Evolutionary conservation across 768 basidiomycete genomes (phyloP), one percentile per base, ranked within the genome.

Genomic region (Leccinum rimulosum): DNA sequence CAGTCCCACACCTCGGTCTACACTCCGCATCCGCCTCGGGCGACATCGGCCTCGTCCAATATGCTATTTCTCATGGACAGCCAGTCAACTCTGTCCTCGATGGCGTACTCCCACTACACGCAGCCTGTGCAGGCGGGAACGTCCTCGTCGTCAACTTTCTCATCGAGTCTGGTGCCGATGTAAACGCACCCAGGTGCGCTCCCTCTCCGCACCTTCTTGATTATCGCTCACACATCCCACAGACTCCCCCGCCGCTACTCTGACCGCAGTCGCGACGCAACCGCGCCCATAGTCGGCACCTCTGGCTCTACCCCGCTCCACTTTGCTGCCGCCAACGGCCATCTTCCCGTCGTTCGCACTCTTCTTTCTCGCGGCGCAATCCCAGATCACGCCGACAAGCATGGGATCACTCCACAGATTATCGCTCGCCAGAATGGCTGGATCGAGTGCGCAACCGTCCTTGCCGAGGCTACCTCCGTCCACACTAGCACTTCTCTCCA

Each of bases 31-130:
- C 89, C 14, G 86, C 84, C 5, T 84, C 87, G 28, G 95, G 95
- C 54, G 94, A 99, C 73, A 81, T 96, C 54, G 95, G 93, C 4
- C 87, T 96, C 61, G 95, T 93, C 59, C 88, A 89, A 71, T 97
- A 93, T 73, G 97, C 97, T 2, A 81, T 99, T 25, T 85, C 87
- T 3, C 89, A 95, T 66, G 96, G 96, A 8, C 97, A 98, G 68
- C 96, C 97, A 10, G 86, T 96, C 74, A 98, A 99, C 74, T 91
- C 94, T 5, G 93, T 97, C 33, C 83, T 98, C 55, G 93, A 96
- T 70, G 97, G 97, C 36, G 91, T 99, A 3, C 85, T 97, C n/a
- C 95, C 97, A 3, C 81, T 99, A 9, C 97, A 99, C 70, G 95
- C 94, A 4, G 97, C 96, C 2, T 91, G 87, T 65, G 90, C 93